A percentile compares a stretch with the other conserved stretches of the same genome.
Conservation (phyloP, 1,139 yeast genomes). For the Wickerhamomyces sp. region DNA sequence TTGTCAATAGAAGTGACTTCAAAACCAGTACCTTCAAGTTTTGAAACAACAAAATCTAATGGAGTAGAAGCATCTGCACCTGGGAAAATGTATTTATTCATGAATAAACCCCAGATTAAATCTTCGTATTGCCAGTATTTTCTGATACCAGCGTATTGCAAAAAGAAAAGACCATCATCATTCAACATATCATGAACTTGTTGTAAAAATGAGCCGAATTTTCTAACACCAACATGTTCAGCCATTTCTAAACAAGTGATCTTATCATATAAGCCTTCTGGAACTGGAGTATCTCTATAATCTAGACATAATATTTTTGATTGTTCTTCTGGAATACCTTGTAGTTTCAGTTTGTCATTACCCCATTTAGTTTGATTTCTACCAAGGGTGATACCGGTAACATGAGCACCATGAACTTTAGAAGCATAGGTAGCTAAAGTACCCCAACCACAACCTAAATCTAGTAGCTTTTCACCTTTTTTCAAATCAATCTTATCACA, state of each 20-base stretch:
- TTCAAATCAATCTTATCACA: constrained; percentile 81
- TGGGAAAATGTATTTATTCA: constrained; percentile 96
- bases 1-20: constrained; percentile 83
- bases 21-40: constrained; percentile 80
- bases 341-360: constrained; percentile 59
- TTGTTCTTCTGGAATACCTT: constrained; percentile 66
- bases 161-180: constrained; percentile 83
- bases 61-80: constrained; percentile 98
- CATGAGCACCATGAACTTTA: constrained; percentile 76
- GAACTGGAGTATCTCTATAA: constrained; percentile 86
- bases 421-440: constrained; percentile 85
- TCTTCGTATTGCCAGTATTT: constrained; percentile 95
- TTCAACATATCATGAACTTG: constrained; percentile 86
- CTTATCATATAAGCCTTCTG: constrained; percentile 74
- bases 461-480: constrained; percentile 71
- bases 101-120: constrained; percentile 88
- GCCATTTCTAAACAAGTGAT: constrained; percentile 94
- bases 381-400: constrained; percentile 88
- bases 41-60: constrained; percentile 71
- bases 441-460: constrained; percentile 97
- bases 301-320: constrained; percentile 78
- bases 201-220: constrained; percentile 66
- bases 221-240: constrained; percentile 92
- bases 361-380: constrained; percentile 92
- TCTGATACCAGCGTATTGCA: constrained; percentile 90